Evolutionary conservation across 2,329 filamentous ascomycete genomes (phyloP).

Genomic region (Didymella glomerata): DNA sequence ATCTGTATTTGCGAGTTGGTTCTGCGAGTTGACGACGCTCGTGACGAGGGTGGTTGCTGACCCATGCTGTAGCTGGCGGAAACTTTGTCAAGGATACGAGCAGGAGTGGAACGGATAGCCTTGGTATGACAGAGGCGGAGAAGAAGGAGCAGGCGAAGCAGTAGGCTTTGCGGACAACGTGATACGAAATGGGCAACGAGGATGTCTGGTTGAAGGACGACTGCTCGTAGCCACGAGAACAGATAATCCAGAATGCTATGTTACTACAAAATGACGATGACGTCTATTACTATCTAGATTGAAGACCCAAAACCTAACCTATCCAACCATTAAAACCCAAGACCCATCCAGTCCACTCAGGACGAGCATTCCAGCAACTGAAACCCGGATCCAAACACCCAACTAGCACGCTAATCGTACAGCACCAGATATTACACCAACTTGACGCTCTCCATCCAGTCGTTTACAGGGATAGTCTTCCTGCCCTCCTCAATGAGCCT

Average conservation of each 20-base stretch:
- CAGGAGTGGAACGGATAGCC: conserved; percentile 34
- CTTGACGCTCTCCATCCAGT: conserved; percentile 3
- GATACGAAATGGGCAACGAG: background rate
- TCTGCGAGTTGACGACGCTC: background rate
- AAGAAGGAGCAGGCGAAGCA: conserved; percentile 28
- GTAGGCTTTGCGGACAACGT: conserved; percentile 7
- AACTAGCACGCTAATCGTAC: background rate
- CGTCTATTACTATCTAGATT: background rate
- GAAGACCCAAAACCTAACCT: background rate
- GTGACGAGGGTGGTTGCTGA: conserved; percentile 14
- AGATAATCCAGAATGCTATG: background rate
- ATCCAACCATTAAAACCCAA: background rate
- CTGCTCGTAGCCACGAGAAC: background rate
- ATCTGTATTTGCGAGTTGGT: background rate
- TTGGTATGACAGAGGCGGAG: conserved; percentile 30
- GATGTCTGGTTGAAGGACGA: background rate
- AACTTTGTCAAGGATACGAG: conserved; percentile 42
- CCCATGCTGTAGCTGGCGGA: conserved; percentile 33
- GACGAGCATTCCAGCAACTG: background rate
- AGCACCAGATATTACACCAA: background rate
- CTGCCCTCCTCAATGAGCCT: conserved; percentile 13
- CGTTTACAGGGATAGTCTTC: background rate
- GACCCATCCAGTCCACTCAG: background rate
- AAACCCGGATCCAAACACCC: background rate
- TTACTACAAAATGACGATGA: background rate